A percentile compares a stretch with the other conserved stretches of the same genome.
phyloP scores from a whole-genome alignment of 768 basidiomycete genomes.

The Boletus rubroflammeus region DNA sequence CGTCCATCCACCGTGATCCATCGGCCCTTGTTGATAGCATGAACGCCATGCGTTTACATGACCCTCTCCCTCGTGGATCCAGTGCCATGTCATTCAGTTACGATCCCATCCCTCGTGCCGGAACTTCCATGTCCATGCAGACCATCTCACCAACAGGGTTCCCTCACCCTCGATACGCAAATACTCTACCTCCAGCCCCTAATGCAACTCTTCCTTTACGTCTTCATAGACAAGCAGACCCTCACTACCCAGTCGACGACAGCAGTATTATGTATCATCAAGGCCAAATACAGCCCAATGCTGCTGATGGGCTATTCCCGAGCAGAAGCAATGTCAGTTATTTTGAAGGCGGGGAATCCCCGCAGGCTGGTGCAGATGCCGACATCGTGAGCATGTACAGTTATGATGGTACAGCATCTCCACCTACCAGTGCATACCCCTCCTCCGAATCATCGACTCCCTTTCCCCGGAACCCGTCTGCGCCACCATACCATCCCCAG shows the following conservation, averaged over 20 bases:
- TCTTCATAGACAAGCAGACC: slow-evolving; percentile 22
- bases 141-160: slow-evolving; percentile 29
- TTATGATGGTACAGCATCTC: slow-evolving; percentile 35
- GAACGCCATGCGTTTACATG: slow-evolving; percentile 50
- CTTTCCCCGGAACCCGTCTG: slow-evolving; percentile 20
- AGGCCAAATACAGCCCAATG: not conserved
- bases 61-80: slow-evolving; percentile 34
- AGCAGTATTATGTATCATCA: slow-evolving; percentile 17
- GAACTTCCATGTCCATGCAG: slow-evolving; percentile 55
- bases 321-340: slow-evolving; percentile 30
- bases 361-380: slow-evolving; percentile 29
- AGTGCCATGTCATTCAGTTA: slow-evolving; percentile 25
- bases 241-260: slow-evolving; percentile 34
- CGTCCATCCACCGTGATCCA: slow-evolving; percentile 39
- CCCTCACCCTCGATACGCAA: slow-evolving; percentile 38
- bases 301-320: slow-evolving; percentile 6
- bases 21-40: slow-evolving; percentile 49
- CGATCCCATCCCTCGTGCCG: slow-evolving; percentile 53
- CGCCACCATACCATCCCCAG: slow-evolving; percentile 16
- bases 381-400: slow-evolving; percentile 38
- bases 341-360: slow-evolving; percentile 20
- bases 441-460: slow-evolving; percentile 20
- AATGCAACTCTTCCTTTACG: slow-evolving; percentile 21
- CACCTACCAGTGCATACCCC: slow-evolving; percentile 30
- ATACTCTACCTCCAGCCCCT: slow-evolving; percentile 38